Percentiles rank a stretch among this genome's conserved stretches.
These are phyloP conservation scores for Neofusicoccum laricinum DNA, from an alignment of 2,329 filamentous ascomycete species.

Conservation along the genomic window DNA sequence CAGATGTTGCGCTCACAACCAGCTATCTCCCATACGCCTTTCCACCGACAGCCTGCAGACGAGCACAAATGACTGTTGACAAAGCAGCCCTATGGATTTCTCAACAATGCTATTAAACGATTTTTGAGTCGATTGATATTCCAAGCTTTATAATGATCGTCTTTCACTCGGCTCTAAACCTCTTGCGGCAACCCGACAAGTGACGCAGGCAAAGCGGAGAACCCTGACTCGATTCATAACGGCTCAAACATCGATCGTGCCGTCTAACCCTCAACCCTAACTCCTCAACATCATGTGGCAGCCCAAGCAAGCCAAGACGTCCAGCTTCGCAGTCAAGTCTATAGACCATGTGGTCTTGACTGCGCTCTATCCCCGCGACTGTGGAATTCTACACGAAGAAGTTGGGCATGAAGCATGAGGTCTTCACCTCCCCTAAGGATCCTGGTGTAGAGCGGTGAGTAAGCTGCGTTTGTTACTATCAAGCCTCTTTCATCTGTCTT, in stretches of 20 bases:
- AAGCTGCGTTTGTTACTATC: neutral
- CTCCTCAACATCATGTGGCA: neutral
- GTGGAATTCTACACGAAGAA: conserved; percentile 17
- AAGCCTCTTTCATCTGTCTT: too few species aligned
- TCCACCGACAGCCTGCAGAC: neutral
- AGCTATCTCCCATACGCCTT: neutral
- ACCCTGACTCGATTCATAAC: neutral
- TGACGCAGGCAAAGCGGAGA: neutral
- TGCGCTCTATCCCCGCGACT: conserved; percentile 13
- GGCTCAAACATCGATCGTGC: too few species aligned
- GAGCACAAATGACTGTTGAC: too few species aligned
- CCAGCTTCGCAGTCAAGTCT: neutral
- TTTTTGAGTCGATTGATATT: neutral
- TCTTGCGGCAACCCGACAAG: neutral
- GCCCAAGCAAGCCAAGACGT: neutral
- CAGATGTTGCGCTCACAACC: neutral
- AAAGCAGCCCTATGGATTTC: neutral
- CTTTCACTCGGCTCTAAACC: neutral
- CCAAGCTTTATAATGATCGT: neutral
- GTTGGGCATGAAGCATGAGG: conserved; percentile 20
- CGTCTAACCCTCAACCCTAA: neutral
- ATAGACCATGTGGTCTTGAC: conserved; percentile 6
- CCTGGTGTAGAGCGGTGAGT: conserved; percentile 13
- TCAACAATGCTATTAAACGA: neutral
- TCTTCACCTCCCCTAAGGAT: conserved; percentile 5